Evolutionary conservation across 345 rosid genomes (phyloP), one percentile per base, ranked within the genome.

Genomic region (Pistacia vera): DNA sequence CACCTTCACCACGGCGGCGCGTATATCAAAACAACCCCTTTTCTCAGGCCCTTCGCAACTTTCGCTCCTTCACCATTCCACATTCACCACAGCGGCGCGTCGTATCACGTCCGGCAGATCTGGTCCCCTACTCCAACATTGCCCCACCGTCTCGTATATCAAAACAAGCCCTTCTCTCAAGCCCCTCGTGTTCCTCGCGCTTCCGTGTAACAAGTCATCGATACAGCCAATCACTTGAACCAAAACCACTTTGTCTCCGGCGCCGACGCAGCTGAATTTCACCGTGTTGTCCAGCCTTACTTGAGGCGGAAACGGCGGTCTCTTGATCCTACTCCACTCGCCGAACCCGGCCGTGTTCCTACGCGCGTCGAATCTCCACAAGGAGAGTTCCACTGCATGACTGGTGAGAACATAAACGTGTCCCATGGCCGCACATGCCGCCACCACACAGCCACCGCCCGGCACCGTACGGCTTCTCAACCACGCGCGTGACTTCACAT

Each of bases 401-500:
- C 97, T 95, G 0, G 93, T 87, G 12, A 95, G 78, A 18, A 93
- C 82, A 28, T 91, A 93, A 3, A 95, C 75, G 60, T 76, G 73
- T 17, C 95, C 97, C 4, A 54, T 82, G 11, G 90, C 87, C 0
- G 95, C 92, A 59, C 98, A 93, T 0, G 98, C 98, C 17, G 94
- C 97, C 68, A 93, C 94, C 13, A 88, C 98, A 79, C 98, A 93
- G 11, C 98, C 98, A 4, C 98, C 98, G 4, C 95, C 92, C 0
- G 98, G 98, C 10, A 95, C 88, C 1, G 93, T 81, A 30, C 97
- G 87, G 68, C 97, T 90, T 59, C 95, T 85, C 75, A 95, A 74
- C 98, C 98, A 95, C 10, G 38, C 84, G 14, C 92, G 75, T 46
- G 89, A 79, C 73, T 85, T 82, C 79, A 89, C 95, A 44, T 95